Base-by-base conservation (phyloP, 345 rosid species). In the Pistacia atlantica region DNA sequence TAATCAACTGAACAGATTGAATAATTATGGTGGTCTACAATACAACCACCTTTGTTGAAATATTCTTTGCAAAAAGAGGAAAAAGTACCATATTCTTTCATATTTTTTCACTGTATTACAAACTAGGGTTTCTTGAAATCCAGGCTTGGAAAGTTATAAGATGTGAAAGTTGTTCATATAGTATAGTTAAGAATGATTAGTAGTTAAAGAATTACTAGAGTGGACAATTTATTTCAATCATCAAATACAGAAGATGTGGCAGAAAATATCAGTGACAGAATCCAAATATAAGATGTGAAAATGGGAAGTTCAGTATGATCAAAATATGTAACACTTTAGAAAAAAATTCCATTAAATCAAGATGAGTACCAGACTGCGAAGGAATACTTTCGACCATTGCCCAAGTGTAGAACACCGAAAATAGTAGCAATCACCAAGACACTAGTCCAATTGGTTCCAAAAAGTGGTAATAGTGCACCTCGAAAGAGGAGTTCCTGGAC, bases 361-460 rank as follows among this genome's bases (percentile, higher is more conserved):
- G 74, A 77, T 74, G 70, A 71, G 58, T 93, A 95, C 98, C 97
- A 95, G 72, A 89, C 49, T 38, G 95, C 96, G 60, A 92, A 95
- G 57, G 99, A 95, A 77, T 85, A 93, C 80, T 93, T 95, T 66
- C 96, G 89, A 57, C 98, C 93, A 28, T 84, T 86, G 12, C 99
- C 97, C 46, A 93, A 78, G 84, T 95, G 99, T 25, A 93, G 84
- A 76, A 85, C 82, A 64, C 99, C 98, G 38, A 93, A 96, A 71
- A 96, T 28, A 56, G 83, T 46, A 58, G 95, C 91, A 60, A 88
- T 90, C 2, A 55, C 79, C 28, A 89, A 60, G 60, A 90, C 88
- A 78, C 97, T 84, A 22, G 49, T 82, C 93, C 88, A 91, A 76
- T 92, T 86, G 72, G 83, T 84, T 78, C 99, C 98, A 0, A 88